Evolutionary conservation across 306 rosid species (phyloP), one percentile per base, ranked within the genome.

Genomic region (Crotalaria pallida): DNA sequence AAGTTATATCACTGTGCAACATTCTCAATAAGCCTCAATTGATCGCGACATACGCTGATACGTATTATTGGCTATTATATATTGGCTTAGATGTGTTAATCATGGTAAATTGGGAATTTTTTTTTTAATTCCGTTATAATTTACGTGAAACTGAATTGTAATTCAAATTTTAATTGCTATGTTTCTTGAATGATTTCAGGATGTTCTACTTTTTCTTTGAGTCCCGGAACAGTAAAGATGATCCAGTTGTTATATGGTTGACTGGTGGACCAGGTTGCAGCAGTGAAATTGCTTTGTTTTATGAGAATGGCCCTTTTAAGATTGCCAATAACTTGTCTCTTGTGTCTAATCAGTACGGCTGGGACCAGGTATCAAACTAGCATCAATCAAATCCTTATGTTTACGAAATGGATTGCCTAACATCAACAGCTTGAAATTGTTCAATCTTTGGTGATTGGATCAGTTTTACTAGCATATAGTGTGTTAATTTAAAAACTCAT

Each of bases 321-420:
- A 84, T 93, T 67, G 57, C 85, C 36, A 74, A 74, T 10, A 80
- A 90, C 48, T 69, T 87, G 80, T 93, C 98, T 50, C 96, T 93
- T 51, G 55, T 23, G 0, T 93, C 97, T 97, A 93, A 93, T 78
- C 84, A 88, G 12, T 82, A 77, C 52, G 98, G 98, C 57, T 93
- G 98, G 98, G 98, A 93, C 81, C 80, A 84, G 96, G 98, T 93
- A n/a, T n/a, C n/a, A n/a, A n/a, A n/a, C n/a, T n/a, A n/a, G n/a
- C n/a, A n/a, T n/a, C n/a, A n/a, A n/a, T n/a, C n/a, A n/a, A n/a
- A n/a, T n/a, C n/a, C n/a, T n/a, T n/a, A n/a, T n/a, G n/a, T n/a
- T n/a, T n/a, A n/a, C n/a, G n/a, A n/a, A n/a, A n/a, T n/a, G n/a
- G n/a, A n/a, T n/a, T n/a, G n/a, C n/a, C n/a, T n/a, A n/a, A n/a